Evolutionary conservation across 2,329 filamentous ascomycete genomes (phyloP).

Genomic region (Alternaria hordeiaustralica): DNA sequence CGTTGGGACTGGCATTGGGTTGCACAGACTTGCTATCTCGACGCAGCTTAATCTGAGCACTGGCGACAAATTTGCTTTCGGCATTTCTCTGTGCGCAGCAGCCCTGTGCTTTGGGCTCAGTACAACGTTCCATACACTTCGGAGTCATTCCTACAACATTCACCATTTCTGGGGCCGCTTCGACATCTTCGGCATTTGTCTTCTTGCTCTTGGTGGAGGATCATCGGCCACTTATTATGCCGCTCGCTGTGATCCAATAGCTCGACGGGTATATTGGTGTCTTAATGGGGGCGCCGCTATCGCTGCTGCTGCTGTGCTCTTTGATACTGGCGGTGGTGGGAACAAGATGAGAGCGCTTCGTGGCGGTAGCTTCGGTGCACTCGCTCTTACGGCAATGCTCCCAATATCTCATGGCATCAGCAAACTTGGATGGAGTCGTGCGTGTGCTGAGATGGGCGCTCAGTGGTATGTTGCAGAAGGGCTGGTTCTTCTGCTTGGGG

Average conservation of each 20-base stretch:
- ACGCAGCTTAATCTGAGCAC: background rate
- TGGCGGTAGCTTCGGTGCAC: background rate
- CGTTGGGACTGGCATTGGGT: conserved; percentile 5
- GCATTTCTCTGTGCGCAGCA: background rate
- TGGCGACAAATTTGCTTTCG: background rate
- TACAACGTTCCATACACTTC: conserved; percentile 31
- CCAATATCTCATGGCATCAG: conserved; percentile 32
- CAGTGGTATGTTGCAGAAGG: conserved; percentile 20
- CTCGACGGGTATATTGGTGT: background rate
- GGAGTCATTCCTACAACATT: conserved; percentile 40
- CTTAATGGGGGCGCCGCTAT: background rate
- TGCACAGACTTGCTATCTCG: background rate
- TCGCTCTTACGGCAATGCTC: conserved; percentile 9
- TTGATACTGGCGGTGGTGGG: background rate
- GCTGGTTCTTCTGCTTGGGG: conserved; percentile 7
- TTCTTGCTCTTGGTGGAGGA: background rate
- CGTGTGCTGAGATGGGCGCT: conserved; percentile 20
- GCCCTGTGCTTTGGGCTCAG: background rate
- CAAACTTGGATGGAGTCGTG: conserved; percentile 28
- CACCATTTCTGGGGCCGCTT: conserved; percentile 37
- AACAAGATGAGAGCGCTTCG: background rate
- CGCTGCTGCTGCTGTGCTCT: background rate
- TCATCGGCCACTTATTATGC: background rate
- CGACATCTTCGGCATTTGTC: conserved; percentile 40
- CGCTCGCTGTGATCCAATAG: background rate